These are phyloP conservation scores for Pseudogymnoascus sp. DNA, from an alignment of 2,329 filamentous ascomycete genomes.

Conservation along the genomic window DNA sequence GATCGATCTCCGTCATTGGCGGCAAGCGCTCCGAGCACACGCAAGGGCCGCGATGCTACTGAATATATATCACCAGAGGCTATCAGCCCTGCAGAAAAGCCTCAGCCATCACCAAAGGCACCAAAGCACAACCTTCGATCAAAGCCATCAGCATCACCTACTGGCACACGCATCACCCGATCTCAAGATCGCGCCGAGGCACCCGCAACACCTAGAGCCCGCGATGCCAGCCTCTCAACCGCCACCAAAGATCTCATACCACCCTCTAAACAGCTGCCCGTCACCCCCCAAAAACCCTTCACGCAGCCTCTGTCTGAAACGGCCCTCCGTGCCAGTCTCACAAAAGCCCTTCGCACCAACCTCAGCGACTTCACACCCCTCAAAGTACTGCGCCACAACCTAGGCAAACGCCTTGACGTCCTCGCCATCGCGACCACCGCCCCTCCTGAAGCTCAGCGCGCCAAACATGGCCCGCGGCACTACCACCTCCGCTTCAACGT, in stretches of 20 bases:
- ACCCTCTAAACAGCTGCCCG: not conserved
- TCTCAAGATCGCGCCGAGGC: not conserved
- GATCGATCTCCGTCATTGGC: constrained; percentile 19
- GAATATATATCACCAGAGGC: constrained; percentile 24
- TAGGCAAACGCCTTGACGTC: constrained; percentile 43
- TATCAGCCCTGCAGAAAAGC: constrained; percentile 22
- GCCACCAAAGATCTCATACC: not conserved
- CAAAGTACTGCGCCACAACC: constrained; percentile 41
- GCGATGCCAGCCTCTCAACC: not conserved
- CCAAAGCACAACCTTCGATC: constrained; percentile 3
- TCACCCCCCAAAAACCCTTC: constrained; percentile 15
- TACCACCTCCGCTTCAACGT: constrained; percentile 51
- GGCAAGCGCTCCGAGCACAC: constrained; percentile 19
- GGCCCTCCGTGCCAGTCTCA: constrained; percentile 13
- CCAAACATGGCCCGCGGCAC: constrained; percentile 49
- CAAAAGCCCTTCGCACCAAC: constrained; percentile 27
- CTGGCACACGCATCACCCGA: not conserved
- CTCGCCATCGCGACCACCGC: constrained; percentile 45
- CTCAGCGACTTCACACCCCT: constrained; percentile 46
- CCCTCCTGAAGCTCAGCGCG: constrained; percentile 43
- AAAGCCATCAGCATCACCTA: not conserved
- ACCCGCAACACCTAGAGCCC: not conserved
- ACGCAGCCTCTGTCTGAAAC: constrained; percentile 17
- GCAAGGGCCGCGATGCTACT: constrained; percentile 26
- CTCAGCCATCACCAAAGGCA: not conserved